Evolutionary conservation across 352 stramenopile species (phyloP), one percentile per base, ranked within the genome.

Genomic region (Paralagenidium karlingii): DNA sequence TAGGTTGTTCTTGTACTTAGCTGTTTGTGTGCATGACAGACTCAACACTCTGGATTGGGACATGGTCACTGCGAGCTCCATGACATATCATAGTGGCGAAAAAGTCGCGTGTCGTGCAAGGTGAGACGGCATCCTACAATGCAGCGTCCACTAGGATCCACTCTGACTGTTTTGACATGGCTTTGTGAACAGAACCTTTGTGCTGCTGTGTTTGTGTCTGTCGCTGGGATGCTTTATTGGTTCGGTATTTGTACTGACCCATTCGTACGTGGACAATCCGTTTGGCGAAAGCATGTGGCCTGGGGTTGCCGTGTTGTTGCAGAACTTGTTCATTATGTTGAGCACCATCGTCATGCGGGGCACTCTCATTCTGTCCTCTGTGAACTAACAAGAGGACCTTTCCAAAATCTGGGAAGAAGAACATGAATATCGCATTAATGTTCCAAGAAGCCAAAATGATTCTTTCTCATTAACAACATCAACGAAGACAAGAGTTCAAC

Each of bases 41-140:
- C 34, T 79, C 6, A 82, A 82, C 24, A 75, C 64, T 22, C 51
- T 82, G 11, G 62, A 82, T 48, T 82, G 68, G 64, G 62, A 66
- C 8, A 79, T 82, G 64, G 38, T 82, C 2, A 61, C 38, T 15
- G 20, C 48, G 20, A 58, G 76, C 30, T 70, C 70, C 28, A 52
- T 57, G 8, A 34, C 45, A 15, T 79, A 82, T 34, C n/a, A n/a
- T n/a, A n/a, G n/a, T n/a, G 62, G 64, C 8, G 52, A 54, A 1
- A 60, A 73, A 25, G 60, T 67, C 32, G 68, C 64, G 8, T 58
- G 40, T 8, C 48, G 57, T 43, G 68, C 68, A 19, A 47, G 67
- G 63, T 77, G 20, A n/a, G n/a, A n/a, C n/a, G n/a, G n/a, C n/a
- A n/a, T n/a, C n/a, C n/a, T n/a, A n/a, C n/a, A n/a, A n/a, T n/a